Evolutionary conservation across 2,329 filamentous ascomycete species (phyloP).

Genomic region (Exophiala alcalophila): DNA sequence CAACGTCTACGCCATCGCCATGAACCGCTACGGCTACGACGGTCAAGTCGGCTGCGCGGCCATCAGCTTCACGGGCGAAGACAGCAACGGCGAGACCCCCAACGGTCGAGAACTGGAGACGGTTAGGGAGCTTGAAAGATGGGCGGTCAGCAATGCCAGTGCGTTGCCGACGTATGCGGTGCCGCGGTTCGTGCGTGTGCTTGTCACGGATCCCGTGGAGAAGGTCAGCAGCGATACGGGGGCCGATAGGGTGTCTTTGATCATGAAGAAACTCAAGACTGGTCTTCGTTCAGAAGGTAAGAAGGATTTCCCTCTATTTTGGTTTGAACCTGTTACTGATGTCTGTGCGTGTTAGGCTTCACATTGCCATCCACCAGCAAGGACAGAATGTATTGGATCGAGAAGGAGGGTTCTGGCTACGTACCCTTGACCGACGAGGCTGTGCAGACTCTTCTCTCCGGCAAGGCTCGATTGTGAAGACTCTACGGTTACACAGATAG

Average conservation of each 20-base stretch:
- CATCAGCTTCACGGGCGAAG: background rate
- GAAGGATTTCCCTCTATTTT: too few species aligned
- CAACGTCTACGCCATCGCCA: slow-evolving; percentile 14
- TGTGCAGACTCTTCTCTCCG: slow-evolving; percentile 7
- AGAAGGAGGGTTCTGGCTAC: slow-evolving; percentile 15
- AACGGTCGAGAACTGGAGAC: slow-evolving; percentile 4
- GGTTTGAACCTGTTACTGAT: too few species aligned
- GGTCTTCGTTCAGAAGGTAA: slow-evolving; percentile 18
- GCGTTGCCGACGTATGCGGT: slow-evolving; percentile 16
- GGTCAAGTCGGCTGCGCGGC: background rate
- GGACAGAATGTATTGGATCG: slow-evolving; percentile 17
- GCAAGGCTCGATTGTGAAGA: slow-evolving; percentile 13
- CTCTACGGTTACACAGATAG: too few species aligned
- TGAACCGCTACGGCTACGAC: background rate
- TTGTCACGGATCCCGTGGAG: slow-evolving; percentile 1
- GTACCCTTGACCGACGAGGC: slow-evolving; percentile 10
- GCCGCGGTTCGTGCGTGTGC: slow-evolving; percentile 12
- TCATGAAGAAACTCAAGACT: slow-evolving; percentile 23
- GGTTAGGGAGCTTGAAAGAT: slow-evolving; percentile 7
- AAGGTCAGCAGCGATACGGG: background rate
- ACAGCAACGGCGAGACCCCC: slow-evolving; percentile 28
- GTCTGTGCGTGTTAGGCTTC: too few species aligned
- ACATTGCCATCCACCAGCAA: slow-evolving; percentile 1
- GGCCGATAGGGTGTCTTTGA: slow-evolving; percentile 15
- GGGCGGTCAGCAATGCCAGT: slow-evolving; percentile 5